phyloP scores from a whole-genome alignment of 1,139 yeast genomes.

The Zygotorulaspora mrakii region DNA sequence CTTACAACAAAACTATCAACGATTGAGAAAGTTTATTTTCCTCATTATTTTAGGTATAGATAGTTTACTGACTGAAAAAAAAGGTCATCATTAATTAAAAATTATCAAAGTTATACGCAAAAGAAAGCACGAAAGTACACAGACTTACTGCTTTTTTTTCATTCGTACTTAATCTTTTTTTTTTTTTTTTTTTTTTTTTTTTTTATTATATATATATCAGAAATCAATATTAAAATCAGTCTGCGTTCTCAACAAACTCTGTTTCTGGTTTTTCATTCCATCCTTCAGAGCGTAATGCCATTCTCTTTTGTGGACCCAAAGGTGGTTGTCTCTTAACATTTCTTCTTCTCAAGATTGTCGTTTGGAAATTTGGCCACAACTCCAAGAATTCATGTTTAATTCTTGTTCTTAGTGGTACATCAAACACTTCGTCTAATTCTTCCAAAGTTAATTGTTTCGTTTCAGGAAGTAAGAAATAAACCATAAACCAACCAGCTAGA shows the following conservation, averaged over 20 bases:
- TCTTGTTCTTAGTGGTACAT: constrained; percentile 52
- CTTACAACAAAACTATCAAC: constrained; percentile 10
- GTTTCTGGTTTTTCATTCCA: constrained; percentile 60
- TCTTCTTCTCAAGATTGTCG: constrained; percentile 42
- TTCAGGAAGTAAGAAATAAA: constrained; percentile 64
- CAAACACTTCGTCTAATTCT: constrained; percentile 68
- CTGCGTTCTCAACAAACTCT: constrained; percentile 40
- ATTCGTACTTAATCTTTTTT: too few relatives aligned
- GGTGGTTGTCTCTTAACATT: constrained; percentile 51
- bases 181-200: too few relatives aligned
- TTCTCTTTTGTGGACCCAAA: constrained; percentile 51
- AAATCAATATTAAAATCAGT: not conserved
- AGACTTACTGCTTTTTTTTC: too few relatives aligned
- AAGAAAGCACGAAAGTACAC: too few relatives aligned
- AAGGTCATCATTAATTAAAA: too few relatives aligned
- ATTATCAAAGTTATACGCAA: too few relatives aligned
- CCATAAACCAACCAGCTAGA: constrained; percentile 65
- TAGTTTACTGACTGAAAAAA: too few relatives aligned
- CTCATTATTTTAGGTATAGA: too few relatives aligned
- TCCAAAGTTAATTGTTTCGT: constrained; percentile 67
- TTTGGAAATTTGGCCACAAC: constrained; percentile 44
- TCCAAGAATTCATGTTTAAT: constrained; percentile 53
- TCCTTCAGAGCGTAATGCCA: constrained; percentile 56
- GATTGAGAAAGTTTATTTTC: too few relatives aligned
- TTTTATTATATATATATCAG: too few relatives aligned